Evolutionary conservation across 345 rosid species (phyloP), one percentile per base, ranked within the genome.

Genomic region (Isatis tinctoria): DNA sequence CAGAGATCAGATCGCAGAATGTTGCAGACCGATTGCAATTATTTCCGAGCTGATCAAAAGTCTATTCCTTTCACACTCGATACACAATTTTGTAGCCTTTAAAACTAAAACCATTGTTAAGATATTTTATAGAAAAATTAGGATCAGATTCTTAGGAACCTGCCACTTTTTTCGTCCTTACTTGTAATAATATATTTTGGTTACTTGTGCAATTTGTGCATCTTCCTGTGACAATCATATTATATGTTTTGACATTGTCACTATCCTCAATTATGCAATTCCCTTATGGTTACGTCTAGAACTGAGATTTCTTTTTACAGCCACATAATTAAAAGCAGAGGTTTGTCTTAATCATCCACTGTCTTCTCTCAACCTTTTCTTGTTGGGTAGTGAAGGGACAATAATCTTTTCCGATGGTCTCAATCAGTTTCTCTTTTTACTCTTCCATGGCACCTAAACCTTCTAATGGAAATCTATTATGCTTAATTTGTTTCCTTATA

Each of bases 381-480:
- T 60, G 69, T 60, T 68, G 45, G 74, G 56, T 51, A 60, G 63
- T 22, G 57, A 51, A 60, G 62, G n/a, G 62, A 60, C 74, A 75
- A 62, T 74, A 44, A 74, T 74, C 40, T 67, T 76, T 44, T 69
- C 72, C 49, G 52, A 10, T 62, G 79, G 85, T 70, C 85, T 84
- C 58, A 70, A 62, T 16, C 51, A 63, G 54, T n/a, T 14, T 61
- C 67, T 26, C 39, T 56, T n/a, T 54, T 28, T 56, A n/a, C 39
- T 32, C 35, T 32, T 32, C 35, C 35, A 32, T 32, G 35, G 35
- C 35, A 32, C 8, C 35, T 32, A 37, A 57, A 59, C 4, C 60
- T 16, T n/a, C 41, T 41, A 13, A 18, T 58, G 41, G 33, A 74
- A 58, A 27, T 74, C 26, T 3, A 65, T 52, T 8, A 24, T 17